These are phyloP conservation scores for Botryobasidium botryosum DNA, from an alignment of 768 basidiomycete species.

Conservation along the genomic window DNA sequence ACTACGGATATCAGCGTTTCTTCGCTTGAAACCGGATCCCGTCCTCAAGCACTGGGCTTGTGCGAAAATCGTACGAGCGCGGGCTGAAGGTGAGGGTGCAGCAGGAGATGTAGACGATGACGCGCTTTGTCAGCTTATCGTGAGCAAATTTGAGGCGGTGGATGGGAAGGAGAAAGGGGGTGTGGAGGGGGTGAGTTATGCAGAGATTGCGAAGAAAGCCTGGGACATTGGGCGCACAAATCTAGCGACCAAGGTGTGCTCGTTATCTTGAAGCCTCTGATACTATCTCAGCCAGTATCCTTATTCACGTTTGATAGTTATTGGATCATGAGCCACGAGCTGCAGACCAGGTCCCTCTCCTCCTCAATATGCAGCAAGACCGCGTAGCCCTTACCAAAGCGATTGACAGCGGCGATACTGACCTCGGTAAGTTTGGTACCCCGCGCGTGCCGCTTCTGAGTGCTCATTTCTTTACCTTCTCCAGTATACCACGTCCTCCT, in stretches of 20 bases:
- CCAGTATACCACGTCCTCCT: constrained; percentile 88
- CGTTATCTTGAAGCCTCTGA: constrained; percentile 1
- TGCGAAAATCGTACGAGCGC: constrained; percentile 69
- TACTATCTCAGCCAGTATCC: neutral
- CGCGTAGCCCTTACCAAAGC: constrained; percentile 74
- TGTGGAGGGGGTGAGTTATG: constrained; percentile 50
- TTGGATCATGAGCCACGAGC: constrained; percentile 81
- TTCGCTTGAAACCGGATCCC: constrained; percentile 66
- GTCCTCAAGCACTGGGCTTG: constrained; percentile 94
- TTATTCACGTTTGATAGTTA: constrained; percentile 29
- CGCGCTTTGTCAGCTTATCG: constrained; percentile 64
- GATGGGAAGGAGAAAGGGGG: too few relatives aligned
- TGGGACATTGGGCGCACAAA: constrained; percentile 75
- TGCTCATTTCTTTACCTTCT: neutral
- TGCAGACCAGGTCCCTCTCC: constrained; percentile 84
- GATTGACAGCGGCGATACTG: constrained; percentile 87
- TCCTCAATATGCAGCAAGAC: constrained; percentile 91
- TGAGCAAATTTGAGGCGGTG: constrained; percentile 74
- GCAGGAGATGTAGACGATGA: constrained; percentile 49
- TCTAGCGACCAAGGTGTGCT: constrained; percentile 64
- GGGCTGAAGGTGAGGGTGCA: constrained; percentile 37
- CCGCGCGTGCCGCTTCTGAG: neutral
- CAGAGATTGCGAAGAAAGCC: constrained; percentile 84
- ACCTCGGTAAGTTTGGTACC: constrained; percentile 46
- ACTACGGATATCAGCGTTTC: constrained; percentile 71